phyloP scores from a whole-genome alignment of 139 green algal species.

The Chlorella sp. region DNA sequence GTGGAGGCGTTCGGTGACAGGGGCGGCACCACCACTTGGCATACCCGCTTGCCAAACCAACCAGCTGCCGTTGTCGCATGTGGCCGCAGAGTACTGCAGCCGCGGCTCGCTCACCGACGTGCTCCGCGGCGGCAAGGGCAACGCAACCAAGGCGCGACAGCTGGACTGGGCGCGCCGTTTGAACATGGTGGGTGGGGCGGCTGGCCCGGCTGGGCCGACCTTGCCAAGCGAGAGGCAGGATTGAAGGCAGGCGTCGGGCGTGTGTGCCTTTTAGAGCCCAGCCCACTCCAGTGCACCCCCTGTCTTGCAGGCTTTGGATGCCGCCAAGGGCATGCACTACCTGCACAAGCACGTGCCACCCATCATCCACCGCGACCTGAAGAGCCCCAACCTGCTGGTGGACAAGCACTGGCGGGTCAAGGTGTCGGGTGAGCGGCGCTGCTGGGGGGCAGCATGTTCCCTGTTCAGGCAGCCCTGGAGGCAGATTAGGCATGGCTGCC shows the following conservation, averaged over 20 bases:
- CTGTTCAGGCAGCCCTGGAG: too few relatives aligned
- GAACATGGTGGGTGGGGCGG: conserved; percentile 54
- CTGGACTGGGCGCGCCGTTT: conserved; percentile 65
- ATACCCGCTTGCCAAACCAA: too few relatives aligned
- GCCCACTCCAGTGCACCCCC: too few relatives aligned
- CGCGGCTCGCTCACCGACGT: conserved; percentile 70
- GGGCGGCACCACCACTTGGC: too few relatives aligned
- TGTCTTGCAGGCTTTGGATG: conserved; percentile 57
- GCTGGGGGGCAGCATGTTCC: too few relatives aligned
- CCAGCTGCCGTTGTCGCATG: too few relatives aligned
- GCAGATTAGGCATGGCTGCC: too few relatives aligned
- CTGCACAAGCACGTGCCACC: conserved; percentile 46
- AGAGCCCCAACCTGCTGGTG: conserved; percentile 55
- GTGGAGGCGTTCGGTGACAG: too few relatives aligned
- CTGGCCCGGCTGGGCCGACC: too few relatives aligned
- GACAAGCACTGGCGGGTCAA: conserved; percentile 73
- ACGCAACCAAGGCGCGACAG: conserved; percentile 26
- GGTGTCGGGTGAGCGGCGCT: conserved; percentile 37
- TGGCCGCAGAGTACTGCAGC: conserved; percentile 70
- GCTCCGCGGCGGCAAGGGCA: conserved; percentile 47
- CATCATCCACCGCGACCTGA: conserved; percentile 42
- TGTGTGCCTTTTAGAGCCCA: not conserved
- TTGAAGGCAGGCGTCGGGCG: not conserved
- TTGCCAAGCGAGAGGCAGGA: too few relatives aligned
- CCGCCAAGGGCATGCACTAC: conserved; percentile 76